These are phyloP conservation scores for Erysiphe pisi DNA, from an alignment of 2,329 filamentous ascomycete genomes.

Conservation along the genomic window DNA sequence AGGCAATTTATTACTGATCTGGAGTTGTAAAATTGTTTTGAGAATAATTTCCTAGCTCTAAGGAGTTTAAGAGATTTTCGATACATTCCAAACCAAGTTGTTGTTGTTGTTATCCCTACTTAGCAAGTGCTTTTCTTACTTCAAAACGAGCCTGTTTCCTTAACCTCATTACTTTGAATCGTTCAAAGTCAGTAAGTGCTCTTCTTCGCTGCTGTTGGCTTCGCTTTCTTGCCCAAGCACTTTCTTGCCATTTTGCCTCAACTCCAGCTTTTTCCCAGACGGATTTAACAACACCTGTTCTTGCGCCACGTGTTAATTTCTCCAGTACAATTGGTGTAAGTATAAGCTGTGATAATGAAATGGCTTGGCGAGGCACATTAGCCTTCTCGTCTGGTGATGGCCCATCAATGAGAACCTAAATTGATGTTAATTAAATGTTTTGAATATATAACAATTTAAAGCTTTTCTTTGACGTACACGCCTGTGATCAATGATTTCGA, in stretches of 20 bases:
- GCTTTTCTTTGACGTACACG: slow-evolving; percentile 62
- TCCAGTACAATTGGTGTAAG: slow-evolving; percentile 82
- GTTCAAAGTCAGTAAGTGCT: slow-evolving; percentile 94
- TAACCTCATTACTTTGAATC: slow-evolving; percentile 99
- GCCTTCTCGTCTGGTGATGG: slow-evolving; percentile 71
- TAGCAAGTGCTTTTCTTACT: slow-evolving; percentile 90
- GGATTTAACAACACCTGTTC: slow-evolving; percentile 72
- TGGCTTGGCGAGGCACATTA: slow-evolving; percentile 74
- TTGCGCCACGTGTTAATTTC: slow-evolving; percentile 74
- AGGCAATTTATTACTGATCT: too few relatives aligned
- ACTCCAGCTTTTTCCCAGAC: slow-evolving; percentile 85
- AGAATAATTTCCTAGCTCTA: too few relatives aligned
- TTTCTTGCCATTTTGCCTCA: slow-evolving; percentile 85
- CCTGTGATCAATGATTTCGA: slow-evolving; percentile 99
- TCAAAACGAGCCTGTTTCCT: slow-evolving; percentile 99
- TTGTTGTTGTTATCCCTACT: slow-evolving; percentile 39
- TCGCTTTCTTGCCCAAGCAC: slow-evolving; percentile 89
- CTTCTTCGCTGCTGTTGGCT: slow-evolving; percentile 75
- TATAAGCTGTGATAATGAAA: slow-evolving; percentile 70
- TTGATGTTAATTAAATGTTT: slow-evolving; percentile 33
- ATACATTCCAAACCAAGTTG: too few relatives aligned
- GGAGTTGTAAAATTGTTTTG: too few relatives aligned
- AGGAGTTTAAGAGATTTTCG: too few relatives aligned
- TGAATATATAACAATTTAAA: not conserved
- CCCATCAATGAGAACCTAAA: slow-evolving; percentile 89